A percentile compares a stretch with the other conserved stretches of the same genome.
Evolutionary conservation across 768 basidiomycete genomes (phyloP).

Genomic region (Hebeloma cylindrosporum): DNA sequence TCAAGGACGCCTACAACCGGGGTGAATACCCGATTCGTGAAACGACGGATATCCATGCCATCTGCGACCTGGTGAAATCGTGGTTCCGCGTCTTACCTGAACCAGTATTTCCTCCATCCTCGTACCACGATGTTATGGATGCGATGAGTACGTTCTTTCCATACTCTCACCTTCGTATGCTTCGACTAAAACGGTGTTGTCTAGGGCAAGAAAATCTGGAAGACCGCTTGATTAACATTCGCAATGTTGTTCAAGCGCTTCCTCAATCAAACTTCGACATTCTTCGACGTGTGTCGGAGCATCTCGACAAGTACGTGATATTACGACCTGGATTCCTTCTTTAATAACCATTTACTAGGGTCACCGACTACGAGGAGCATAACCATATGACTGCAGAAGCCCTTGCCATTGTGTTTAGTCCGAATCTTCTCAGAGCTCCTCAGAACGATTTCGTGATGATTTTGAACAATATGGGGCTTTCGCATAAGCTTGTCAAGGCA

Average conservation of each 20-base stretch:
- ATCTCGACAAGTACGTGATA: slow-evolving; percentile 66
- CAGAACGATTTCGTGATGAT: slow-evolving; percentile 78
- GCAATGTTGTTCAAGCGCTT: slow-evolving; percentile 64
- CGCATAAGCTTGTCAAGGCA: slow-evolving; percentile 73
- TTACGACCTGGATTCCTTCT: neutral
- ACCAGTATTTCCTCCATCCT: slow-evolving; percentile 69
- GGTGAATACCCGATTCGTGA: slow-evolving; percentile 62
- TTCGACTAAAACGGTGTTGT: neutral
- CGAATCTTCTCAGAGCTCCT: slow-evolving; percentile 74
- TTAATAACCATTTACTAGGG: slow-evolving; percentile 38
- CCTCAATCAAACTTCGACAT: slow-evolving; percentile 77
- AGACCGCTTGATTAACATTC: slow-evolving; percentile 60
- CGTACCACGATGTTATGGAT: slow-evolving; percentile 68
- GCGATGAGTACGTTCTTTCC: slow-evolving; percentile 59
- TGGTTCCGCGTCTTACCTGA: slow-evolving; percentile 86
- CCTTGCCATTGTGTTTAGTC: slow-evolving; percentile 84
- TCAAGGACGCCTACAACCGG: slow-evolving; percentile 75
- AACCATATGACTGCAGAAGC: slow-evolving; percentile 91
- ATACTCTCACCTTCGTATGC: neutral
- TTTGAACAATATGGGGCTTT: slow-evolving; percentile 76
- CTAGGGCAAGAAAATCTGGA: slow-evolving; percentile 74
- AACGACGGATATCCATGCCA: slow-evolving; percentile 74
- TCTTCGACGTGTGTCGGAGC: slow-evolving; percentile 76
- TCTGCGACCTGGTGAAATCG: slow-evolving; percentile 80
- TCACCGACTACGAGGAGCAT: slow-evolving; percentile 85